phyloP scores from a whole-genome alignment of 306 rosid species.

The Luffa aegyptiaca region DNA sequence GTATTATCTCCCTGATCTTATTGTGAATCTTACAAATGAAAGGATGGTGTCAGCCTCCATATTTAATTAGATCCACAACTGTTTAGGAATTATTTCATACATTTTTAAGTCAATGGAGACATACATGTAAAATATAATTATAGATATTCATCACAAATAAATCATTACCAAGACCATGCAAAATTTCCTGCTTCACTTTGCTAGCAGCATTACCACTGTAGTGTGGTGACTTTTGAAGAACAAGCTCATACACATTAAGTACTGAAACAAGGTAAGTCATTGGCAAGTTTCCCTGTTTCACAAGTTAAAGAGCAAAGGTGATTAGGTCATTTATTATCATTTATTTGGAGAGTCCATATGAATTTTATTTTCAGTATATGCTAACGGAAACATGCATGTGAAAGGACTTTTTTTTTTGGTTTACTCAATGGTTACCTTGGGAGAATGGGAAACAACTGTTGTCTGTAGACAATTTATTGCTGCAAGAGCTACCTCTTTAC shows the following conservation, averaged over 20 bases:
- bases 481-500: constrained; percentile 95
- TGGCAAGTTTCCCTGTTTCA: constrained; percentile 77
- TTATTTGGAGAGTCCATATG: neutral
- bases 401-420: constrained; percentile 7
- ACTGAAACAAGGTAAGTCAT: constrained; percentile 71
- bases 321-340: neutral
- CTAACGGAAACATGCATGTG: neutral
- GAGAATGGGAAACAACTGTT: constrained; percentile 73
- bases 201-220: constrained; percentile 45
- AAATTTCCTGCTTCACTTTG: constrained; percentile 91
- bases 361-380: neutral
- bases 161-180: constrained; percentile 85
- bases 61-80: neutral
- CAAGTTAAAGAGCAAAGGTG: constrained; percentile 21
- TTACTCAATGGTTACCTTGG: constrained; percentile 45
- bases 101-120: neutral
- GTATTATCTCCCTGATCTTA: neutral
- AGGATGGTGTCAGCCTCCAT: neutral
- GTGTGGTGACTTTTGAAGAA: constrained; percentile 58
- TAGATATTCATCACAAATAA: constrained; percentile 10
- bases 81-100: neutral
- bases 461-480: constrained; percentile 88
- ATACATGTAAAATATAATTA: neutral
- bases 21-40: neutral
- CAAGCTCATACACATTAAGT: constrained; percentile 65